Evolutionary conservation across 2,329 filamentous ascomycete species (phyloP), one percentile per base, ranked within the genome.

Genomic region (Colletotrichum tanaceti): DNA sequence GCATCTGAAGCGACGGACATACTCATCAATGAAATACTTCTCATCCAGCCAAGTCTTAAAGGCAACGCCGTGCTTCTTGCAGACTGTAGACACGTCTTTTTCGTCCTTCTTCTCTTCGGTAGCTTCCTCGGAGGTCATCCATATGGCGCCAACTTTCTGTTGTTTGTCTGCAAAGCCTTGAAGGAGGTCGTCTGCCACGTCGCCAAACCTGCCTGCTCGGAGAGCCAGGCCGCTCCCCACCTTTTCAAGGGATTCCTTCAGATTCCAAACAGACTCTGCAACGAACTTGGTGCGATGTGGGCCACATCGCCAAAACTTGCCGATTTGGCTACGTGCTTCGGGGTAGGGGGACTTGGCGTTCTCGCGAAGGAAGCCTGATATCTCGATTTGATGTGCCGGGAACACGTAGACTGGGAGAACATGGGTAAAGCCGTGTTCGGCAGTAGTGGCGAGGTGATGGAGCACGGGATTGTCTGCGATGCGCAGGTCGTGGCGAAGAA

Each of bases 11-110:
- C 18, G 4, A 9, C 16, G 7, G 28, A 86, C 91, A 79, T 81
- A 94, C 92, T 94, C 91, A 73, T 94, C 90, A 58, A 94, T 84
- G 68, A 90, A 90, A 73, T 92, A 94, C 76, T 94, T 95, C 77
- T 94, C 92, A 73, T 95, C 92, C 0, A 79, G 77, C 87, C 89
- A 94, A 1, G 89, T 67, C 75, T 87, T 86, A 76, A 93, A 92
- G 1, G 88, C 83, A 4, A 89, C 81, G 0, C 81, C 83, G 3
- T 84, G 78, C 14, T 83, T 76, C 24, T 84, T 78, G 63, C 91
- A 89, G 0, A 87, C 75, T 0, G 80, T 75, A 35, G 83, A 81
- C 1, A 93, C 81, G 0, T 80, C 80, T 24, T 81, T 77, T 73
- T 93, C 89, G 62, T 94, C 91, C 5, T 80, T 77, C 65, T 86